phyloP scores from a whole-genome alignment of 176 grass and related monocot species.

The Chloris gayana region DNA sequence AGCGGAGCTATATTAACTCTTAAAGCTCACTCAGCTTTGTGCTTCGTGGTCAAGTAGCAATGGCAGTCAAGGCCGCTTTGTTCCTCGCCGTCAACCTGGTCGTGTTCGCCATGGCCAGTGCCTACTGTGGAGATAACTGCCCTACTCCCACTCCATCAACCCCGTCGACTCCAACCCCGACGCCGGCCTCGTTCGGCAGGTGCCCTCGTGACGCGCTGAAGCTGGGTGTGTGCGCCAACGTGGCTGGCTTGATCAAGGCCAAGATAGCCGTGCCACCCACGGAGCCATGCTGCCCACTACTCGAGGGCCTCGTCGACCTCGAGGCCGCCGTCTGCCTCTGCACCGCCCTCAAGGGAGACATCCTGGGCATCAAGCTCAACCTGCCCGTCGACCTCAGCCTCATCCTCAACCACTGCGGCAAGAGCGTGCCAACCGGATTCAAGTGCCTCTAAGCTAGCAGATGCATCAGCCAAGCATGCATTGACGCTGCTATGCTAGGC shows the following conservation, averaged over 20 bases:
- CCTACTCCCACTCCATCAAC: slow-evolving; percentile 14
- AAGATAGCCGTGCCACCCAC: slow-evolving; percentile 38
- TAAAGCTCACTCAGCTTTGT: not conserved
- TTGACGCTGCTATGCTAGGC: not conserved
- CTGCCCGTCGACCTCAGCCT: slow-evolving; percentile 64
- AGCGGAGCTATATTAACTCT: not conserved
- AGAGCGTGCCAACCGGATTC: slow-evolving; percentile 27
- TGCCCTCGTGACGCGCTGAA: slow-evolving; percentile 60
- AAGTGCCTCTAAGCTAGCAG: slow-evolving; percentile 30
- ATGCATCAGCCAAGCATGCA: not conserved
- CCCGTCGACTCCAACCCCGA: slow-evolving; percentile 13
- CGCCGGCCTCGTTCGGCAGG: slow-evolving; percentile 21
- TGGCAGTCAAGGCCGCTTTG: slow-evolving; percentile 46
- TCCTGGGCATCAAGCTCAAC: slow-evolving; percentile 51
- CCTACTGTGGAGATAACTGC: slow-evolving; percentile 13
- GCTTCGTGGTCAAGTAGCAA: slow-evolving; percentile 36
- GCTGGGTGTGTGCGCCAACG: slow-evolving; percentile 49
- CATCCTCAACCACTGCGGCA: slow-evolving; percentile 68
- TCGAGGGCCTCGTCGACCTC: slow-evolving; percentile 75
- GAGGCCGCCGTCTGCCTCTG: slow-evolving; percentile 90
- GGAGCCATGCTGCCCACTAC: slow-evolving; percentile 75
- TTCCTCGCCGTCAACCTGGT: slow-evolving; percentile 45
- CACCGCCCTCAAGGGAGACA: slow-evolving; percentile 64
- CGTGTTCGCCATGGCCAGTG: slow-evolving; percentile 33
- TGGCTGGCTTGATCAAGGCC: slow-evolving; percentile 43